phyloP scores from a whole-genome alignment of 768 basidiomycete species.

The Hygrophoropsis aurantiaca region DNA sequence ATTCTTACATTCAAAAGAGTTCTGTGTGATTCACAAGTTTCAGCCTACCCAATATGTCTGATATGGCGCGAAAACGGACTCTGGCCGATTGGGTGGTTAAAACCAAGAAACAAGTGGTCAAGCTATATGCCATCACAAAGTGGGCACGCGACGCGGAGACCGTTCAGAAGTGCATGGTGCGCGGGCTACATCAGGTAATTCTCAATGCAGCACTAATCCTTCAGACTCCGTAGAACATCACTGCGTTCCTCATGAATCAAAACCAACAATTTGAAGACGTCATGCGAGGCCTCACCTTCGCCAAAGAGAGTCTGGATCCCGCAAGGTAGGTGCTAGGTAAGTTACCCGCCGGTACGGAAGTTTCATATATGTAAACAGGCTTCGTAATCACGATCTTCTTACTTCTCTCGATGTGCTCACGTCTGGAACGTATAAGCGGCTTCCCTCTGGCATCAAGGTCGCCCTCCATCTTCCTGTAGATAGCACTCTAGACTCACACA shows the following conservation, averaged over 20 bases:
- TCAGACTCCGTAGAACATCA: constrained; percentile 63
- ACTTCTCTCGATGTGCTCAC: constrained; percentile 90
- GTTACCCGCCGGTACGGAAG: background rate
- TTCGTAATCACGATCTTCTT: constrained; percentile 90
- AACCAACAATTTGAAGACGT: constrained; percentile 80
- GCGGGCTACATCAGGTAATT: background rate
- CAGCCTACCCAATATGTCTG: constrained; percentile 82
- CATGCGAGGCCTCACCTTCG: constrained; percentile 59
- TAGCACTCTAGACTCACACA: constrained; percentile 18
- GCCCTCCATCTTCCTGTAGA: constrained; percentile 13
- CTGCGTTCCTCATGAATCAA: constrained; percentile 82
- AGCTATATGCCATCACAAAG: constrained; percentile 81
- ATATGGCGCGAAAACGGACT: constrained; percentile 73
- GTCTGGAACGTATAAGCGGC: constrained; percentile 79
- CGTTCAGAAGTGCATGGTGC: constrained; percentile 85
- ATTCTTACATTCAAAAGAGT: background rate
- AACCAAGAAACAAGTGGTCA: constrained; percentile 86
- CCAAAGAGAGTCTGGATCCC: constrained; percentile 68
- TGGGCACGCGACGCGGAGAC: constrained; percentile 86
- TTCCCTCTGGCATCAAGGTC: constrained; percentile 83
- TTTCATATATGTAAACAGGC: constrained; percentile 39
- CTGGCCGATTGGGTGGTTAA: constrained; percentile 90
- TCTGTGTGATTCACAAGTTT: constrained; percentile 6
- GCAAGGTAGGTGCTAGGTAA: constrained; percentile 56
- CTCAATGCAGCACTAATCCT: constrained; percentile 2